A percentile compares a stretch with the other conserved stretches of the same genome.
Evolutionary conservation across 352 stramenopile genomes (phyloP).

Genomic region (Globisporangium nagaii): DNA sequence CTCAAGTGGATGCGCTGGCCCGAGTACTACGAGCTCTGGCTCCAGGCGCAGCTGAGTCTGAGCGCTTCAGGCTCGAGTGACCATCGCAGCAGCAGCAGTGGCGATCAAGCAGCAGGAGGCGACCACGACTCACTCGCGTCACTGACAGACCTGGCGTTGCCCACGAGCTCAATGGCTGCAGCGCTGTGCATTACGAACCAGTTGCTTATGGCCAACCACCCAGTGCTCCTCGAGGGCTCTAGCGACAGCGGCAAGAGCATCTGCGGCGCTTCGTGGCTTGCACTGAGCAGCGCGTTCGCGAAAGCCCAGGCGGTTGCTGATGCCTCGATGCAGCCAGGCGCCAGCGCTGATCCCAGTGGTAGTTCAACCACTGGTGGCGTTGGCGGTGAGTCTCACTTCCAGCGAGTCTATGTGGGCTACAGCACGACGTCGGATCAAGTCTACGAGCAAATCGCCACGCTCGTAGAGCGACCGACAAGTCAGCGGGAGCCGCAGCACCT

Average conservation of each 20-base stretch:
- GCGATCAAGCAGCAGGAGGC: background rate
- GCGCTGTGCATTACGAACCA: constrained; percentile 43
- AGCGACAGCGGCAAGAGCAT: constrained; percentile 48
- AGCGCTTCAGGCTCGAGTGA: background rate
- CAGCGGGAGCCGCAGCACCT: too few relatives aligned
- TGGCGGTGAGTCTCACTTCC: background rate
- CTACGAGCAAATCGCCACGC: constrained; percentile 6
- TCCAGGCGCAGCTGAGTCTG: constrained; percentile 20
- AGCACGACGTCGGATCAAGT: constrained; percentile 5
- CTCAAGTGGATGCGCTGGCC: constrained; percentile 70
- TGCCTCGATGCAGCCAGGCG: background rate
- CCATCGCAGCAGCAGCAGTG: background rate
- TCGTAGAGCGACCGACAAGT: constrained; percentile 7
- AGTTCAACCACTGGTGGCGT: background rate
- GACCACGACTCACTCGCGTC: background rate
- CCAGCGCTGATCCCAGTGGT: background rate
- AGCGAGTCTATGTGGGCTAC: constrained; percentile 11
- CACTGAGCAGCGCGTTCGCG: constrained; percentile 29
- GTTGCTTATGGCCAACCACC: constrained; percentile 32
- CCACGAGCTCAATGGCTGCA: constrained; percentile 26
- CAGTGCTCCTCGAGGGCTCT: constrained; percentile 30
- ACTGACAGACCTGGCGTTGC: constrained; percentile 22
- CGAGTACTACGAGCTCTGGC: constrained; percentile 56
- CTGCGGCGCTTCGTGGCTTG: constrained; percentile 22
- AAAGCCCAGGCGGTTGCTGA: constrained; percentile 16